phyloP scores from a whole-genome alignment of 495 filamentous ascomycete genomes.

The Hyaloscypha finlandica region DNA sequence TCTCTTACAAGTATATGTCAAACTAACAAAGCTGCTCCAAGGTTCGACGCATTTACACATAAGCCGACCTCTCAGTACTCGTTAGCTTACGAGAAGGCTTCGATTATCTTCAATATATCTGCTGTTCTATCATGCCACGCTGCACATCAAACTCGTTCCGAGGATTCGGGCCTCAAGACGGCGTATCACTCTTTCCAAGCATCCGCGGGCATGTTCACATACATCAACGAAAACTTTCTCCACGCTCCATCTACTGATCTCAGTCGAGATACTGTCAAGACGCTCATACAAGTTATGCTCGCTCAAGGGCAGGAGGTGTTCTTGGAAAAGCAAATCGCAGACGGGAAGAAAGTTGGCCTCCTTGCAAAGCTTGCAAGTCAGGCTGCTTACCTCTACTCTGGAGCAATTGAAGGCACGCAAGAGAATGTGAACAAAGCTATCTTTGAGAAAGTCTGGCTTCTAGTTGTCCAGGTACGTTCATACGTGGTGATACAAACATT shows the following conservation, averaged over 20 bases:
- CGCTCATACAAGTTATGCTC: constrained; percentile 87
- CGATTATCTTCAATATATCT: constrained; percentile 99
- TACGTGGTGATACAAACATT: not conserved
- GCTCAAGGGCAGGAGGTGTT: constrained; percentile 97
- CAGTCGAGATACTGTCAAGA: constrained; percentile 92
- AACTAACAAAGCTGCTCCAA: constrained; percentile 38
- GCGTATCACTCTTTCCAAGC: constrained; percentile 99
- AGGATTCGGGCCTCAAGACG: constrained; percentile 91
- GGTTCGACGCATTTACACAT: constrained; percentile 98
- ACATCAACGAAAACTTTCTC: constrained; percentile 99
- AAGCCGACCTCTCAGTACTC: constrained; percentile 95
- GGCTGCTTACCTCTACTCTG: constrained; percentile 81
- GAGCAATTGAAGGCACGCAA: constrained; percentile 85
- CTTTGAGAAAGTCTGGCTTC: constrained; percentile 94
- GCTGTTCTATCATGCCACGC: constrained; percentile 96
- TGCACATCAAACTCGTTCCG: constrained; percentile 85
- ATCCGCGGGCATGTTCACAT: constrained; percentile 98
- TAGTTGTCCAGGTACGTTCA: constrained; percentile 70
- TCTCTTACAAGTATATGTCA: not conserved
- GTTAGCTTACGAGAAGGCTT: constrained; percentile 96
- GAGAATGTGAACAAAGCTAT: constrained; percentile 90
- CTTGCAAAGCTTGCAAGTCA: constrained; percentile 92
- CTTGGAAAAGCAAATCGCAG: constrained; percentile 90
- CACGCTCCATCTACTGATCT: constrained; percentile 95
- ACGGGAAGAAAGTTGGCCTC: constrained; percentile 90